Evolutionary conservation across 78 protist species (phyloP), one percentile per base, ranked within the genome.

Genomic region (Guillardia theta): DNA sequence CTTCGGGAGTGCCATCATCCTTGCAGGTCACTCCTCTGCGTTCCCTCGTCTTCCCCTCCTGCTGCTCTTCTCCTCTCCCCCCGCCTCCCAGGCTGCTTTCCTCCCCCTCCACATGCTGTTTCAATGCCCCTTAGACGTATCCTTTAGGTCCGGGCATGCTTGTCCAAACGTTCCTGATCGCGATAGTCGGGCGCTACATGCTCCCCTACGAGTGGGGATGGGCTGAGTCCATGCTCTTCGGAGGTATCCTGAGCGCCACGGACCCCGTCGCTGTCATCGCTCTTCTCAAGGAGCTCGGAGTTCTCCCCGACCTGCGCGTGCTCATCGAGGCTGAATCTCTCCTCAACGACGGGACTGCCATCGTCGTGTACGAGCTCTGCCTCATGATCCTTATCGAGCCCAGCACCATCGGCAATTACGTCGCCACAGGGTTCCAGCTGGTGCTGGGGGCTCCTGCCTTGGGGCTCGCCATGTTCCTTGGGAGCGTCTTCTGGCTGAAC

Each of bases 221-320:
- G 92, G 48, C 18, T 50, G 36, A 88, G 39, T 0, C 88, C 21
- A 0, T 95, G 36, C 78, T 95, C 39, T 24, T 96, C 47, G 95
- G 95, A 44, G 37, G 64, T 50, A 88, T 96, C 39, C 93, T 96
- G 43, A 9, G 62, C 45, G 97, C 97, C 33, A 96, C 97, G 12
- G 97, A 95, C 44, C 97, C 97, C 30, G 97, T 96, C 47, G 97
- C 97, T 0, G 97, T 96, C 47, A 96, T 96, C 46, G 95, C 97
- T 19, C 58, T 94, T 53, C 93, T 96, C 43, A 41, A 94, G n/a
- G 97, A 94, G 44, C 90, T 96, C 12, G 97, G 97, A 19, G 95
- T 41, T 5, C 88, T 77, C 24, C 30, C 64, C 37, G n/a, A 33
- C 27, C 58, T 47, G 22, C 15, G 95, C 37, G 93, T 94, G 47